phyloP scores from a whole-genome alignment of 768 basidiomycete species.

The Leucosporidium creatinivorum region DNA sequence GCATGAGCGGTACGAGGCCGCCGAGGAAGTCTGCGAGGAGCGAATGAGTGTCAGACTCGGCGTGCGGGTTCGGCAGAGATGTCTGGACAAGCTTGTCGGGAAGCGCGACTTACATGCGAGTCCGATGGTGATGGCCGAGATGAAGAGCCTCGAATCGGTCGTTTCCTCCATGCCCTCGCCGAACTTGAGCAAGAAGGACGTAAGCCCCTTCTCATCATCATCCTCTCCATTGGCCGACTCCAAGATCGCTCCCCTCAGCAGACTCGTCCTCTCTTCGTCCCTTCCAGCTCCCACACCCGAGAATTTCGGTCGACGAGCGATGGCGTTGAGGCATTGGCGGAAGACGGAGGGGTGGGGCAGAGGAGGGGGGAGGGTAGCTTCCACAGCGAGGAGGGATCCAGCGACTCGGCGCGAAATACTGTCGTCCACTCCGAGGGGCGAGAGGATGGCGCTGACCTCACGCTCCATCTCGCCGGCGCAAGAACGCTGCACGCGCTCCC shows the following conservation, averaged over 20 bases:
- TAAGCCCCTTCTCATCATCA: conserved; percentile 69
- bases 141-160: conserved; percentile 71
- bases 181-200: conserved; percentile 89
- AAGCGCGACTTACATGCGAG: conserved; percentile 48
- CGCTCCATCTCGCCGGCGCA: conserved; percentile 95
- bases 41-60: too few relatives aligned
- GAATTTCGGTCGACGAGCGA: conserved; percentile 33
- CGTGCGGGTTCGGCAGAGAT: too few relatives aligned
- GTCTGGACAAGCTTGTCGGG: too few relatives aligned
- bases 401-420: conserved; percentile 71
- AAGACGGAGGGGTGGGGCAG: conserved; percentile 27
- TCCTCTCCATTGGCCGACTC: conserved; percentile 51
- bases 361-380: conserved; percentile 38
- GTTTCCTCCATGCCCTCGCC: conserved; percentile 94
- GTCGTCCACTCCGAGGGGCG: conserved; percentile 83
- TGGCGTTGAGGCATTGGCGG: conserved; percentile 22
- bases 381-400: conserved; percentile 53
- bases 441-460: conserved; percentile 80
- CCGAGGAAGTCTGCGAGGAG: conserved; percentile 63
- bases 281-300: conserved; percentile 1
- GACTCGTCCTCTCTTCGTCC: conserved; percentile 14
- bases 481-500: conserved; percentile 70
- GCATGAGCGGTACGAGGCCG: conserved; percentile 78
- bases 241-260: conserved; percentile 17
- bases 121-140: conserved; percentile 90